Evolutionary conservation across 2,329 filamentous ascomycete species (phyloP).

Genomic region (Phialophora macrospora): DNA sequence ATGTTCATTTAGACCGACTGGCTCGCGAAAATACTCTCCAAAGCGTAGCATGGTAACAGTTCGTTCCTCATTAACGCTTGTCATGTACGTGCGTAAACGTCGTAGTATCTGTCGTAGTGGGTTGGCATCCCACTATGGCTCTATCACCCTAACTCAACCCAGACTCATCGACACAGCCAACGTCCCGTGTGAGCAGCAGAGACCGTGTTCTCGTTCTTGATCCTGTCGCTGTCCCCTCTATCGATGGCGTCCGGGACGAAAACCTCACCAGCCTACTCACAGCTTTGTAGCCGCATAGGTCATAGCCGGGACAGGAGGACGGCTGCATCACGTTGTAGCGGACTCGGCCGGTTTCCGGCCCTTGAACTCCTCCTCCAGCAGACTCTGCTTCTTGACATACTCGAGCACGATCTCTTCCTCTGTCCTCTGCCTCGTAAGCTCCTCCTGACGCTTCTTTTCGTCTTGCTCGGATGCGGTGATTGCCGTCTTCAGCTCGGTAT

Average conservation of each 20-base stretch:
- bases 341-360: constrained; percentile 5
- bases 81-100: neutral
- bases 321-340: neutral
- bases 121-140: neutral
- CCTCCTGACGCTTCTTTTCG: constrained; percentile 51
- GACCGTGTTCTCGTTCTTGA: neutral
- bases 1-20: neutral
- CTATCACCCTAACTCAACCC: neutral
- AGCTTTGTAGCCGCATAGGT: neutral
- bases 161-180: neutral
- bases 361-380: constrained; percentile 66
- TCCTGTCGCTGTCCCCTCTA: neutral
- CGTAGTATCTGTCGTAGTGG: neutral
- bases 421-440: constrained; percentile 48
- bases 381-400: constrained; percentile 76
- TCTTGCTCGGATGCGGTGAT: constrained; percentile 56
- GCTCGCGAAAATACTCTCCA: neutral
- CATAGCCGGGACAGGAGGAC: too few relatives aligned
- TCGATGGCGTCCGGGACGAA: neutral
- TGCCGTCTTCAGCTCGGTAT: constrained; percentile 53
- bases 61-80: neutral
- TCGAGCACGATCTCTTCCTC: constrained; percentile 78
- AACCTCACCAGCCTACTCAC: neutral
- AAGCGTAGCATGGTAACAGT: neutral
- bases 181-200: neutral